These are phyloP conservation scores for Haplographium delicatum DNA, from an alignment of 495 filamentous ascomycete genomes.

Conservation along the genomic window DNA sequence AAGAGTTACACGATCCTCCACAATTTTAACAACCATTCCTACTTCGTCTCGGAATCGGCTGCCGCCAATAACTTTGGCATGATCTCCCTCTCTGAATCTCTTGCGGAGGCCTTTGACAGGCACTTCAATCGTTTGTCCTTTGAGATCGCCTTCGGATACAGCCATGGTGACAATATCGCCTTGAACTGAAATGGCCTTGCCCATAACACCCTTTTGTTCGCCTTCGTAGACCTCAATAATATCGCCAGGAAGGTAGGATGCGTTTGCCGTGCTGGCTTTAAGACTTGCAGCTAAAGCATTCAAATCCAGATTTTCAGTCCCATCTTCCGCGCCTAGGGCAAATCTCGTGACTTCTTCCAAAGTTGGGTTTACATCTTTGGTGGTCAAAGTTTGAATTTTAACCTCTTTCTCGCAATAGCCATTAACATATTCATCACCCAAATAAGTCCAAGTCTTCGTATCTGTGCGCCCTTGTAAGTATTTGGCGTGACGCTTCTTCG, in stretches of 20 bases:
- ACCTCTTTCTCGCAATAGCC: slow-evolving; percentile 93
- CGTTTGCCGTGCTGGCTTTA: slow-evolving; percentile 68
- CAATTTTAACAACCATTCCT: slow-evolving; percentile 93
- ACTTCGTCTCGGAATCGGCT: slow-evolving; percentile 90
- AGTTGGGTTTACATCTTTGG: slow-evolving; percentile 85
- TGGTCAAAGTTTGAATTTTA: slow-evolving; percentile 76
- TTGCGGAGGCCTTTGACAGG: slow-evolving; percentile 92
- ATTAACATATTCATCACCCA: slow-evolving; percentile 82
- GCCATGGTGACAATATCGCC: slow-evolving; percentile 85
- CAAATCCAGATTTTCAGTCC: slow-evolving; percentile 88
- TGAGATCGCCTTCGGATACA: slow-evolving; percentile 78
- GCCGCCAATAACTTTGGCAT: slow-evolving; percentile 97
- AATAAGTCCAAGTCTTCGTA: slow-evolving; percentile 74
- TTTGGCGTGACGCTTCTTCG: slow-evolving; percentile 78
- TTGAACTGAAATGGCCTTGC: slow-evolving; percentile 80
- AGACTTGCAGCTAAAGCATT: slow-evolving; percentile 80
- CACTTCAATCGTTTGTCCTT: slow-evolving; percentile 83
- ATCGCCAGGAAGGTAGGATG: slow-evolving; percentile 85
- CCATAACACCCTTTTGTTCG: slow-evolving; percentile 87
- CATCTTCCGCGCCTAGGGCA: slow-evolving; percentile 80
- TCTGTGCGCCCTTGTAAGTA: slow-evolving; percentile 57
- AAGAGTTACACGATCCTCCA: slow-evolving; percentile 84
- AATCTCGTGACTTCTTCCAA: slow-evolving; percentile 95
- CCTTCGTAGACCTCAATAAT: slow-evolving; percentile 93
- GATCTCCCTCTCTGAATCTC: slow-evolving; percentile 87